phyloP scores from a whole-genome alignment of 345 rosid species.

The Brassica incana region DNA sequence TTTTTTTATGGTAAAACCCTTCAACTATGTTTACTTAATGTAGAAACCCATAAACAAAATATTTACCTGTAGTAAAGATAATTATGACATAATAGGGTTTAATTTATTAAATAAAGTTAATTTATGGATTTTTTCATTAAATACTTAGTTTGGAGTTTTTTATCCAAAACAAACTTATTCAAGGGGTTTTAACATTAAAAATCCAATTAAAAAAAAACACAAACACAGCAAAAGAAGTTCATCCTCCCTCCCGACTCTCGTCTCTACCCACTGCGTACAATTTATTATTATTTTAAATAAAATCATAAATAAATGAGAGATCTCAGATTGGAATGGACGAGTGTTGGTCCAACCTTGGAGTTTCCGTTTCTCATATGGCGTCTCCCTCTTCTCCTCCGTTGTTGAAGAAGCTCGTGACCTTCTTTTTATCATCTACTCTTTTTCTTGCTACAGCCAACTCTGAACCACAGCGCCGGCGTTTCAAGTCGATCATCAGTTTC shows the following conservation, averaged over 20 bases:
- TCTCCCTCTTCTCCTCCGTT: neutral
- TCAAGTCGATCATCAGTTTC: conserved; percentile 51
- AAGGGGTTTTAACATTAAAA: no score
- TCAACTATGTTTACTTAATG: no score
- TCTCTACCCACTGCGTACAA: neutral
- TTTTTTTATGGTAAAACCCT: no score
- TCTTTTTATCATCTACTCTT: conserved; percentile 7
- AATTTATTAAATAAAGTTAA: no score
- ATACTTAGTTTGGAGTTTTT: no score
- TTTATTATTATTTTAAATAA: neutral
- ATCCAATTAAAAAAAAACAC: neutral
- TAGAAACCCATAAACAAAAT: no score
- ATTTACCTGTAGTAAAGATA: no score
- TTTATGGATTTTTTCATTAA: no score
- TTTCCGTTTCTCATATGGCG: neutral
- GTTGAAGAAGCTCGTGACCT: neutral
- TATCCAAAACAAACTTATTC: no score
- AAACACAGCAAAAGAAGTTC: neutral
- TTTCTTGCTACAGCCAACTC: neutral
- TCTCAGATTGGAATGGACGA: neutral
- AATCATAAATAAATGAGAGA: neutral
- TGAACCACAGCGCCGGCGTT: neutral
- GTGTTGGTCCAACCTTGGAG: neutral
- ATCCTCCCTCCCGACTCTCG: neutral
- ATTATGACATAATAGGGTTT: no score